A percentile compares a stretch with the other conserved stretches of the same genome.
These are phyloP conservation scores for Phtheirospermum japonicum DNA, from an alignment of 257 asterid genomes.

Conservation along the genomic window DNA sequence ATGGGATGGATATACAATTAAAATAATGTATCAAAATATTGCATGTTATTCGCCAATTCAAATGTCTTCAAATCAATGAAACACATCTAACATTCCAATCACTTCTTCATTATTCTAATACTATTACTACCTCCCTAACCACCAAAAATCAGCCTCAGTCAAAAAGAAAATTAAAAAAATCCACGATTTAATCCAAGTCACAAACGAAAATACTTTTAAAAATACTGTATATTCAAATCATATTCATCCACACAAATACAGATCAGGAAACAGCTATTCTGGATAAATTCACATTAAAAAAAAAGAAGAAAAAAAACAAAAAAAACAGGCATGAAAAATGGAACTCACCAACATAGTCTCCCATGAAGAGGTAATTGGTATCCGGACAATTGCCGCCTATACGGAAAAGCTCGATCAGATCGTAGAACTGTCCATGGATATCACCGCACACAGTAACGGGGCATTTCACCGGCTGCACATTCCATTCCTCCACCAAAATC, in stretches of 20 bases:
- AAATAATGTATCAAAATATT: slow-evolving; percentile 4
- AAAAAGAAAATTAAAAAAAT: neutral
- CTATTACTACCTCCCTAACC: slow-evolving; percentile 1
- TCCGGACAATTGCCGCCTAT: slow-evolving; percentile 92
- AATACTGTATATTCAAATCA: slow-evolving; percentile 23
- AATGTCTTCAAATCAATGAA: slow-evolving; percentile 8
- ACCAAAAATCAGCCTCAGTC: slow-evolving; percentile 21
- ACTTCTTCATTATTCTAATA: slow-evolving; percentile 8
- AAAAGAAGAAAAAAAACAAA: neutral
- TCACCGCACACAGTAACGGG: slow-evolving; percentile 97
- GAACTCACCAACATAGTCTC: slow-evolving; percentile 90
- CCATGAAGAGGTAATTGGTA: slow-evolving; percentile 95
- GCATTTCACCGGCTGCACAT: slow-evolving; percentile 97
- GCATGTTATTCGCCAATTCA: neutral
- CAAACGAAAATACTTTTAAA: slow-evolving; percentile 2
- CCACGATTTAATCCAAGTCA: no score
- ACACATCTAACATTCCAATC: slow-evolving; percentile 9
- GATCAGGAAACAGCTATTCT: slow-evolving; percentile 23
- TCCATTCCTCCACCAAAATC: slow-evolving; percentile 93
- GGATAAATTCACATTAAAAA: slow-evolving; percentile 12
- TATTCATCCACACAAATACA: slow-evolving; percentile 26
- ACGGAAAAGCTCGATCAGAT: slow-evolving; percentile 88
- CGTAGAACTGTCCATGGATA: slow-evolving; percentile 92
- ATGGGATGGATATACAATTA: neutral
- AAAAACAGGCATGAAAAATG: no score